Base-by-base conservation (phyloP, 2,329 filamentous ascomycete species). In the Ciborinia camelliae region DNA sequence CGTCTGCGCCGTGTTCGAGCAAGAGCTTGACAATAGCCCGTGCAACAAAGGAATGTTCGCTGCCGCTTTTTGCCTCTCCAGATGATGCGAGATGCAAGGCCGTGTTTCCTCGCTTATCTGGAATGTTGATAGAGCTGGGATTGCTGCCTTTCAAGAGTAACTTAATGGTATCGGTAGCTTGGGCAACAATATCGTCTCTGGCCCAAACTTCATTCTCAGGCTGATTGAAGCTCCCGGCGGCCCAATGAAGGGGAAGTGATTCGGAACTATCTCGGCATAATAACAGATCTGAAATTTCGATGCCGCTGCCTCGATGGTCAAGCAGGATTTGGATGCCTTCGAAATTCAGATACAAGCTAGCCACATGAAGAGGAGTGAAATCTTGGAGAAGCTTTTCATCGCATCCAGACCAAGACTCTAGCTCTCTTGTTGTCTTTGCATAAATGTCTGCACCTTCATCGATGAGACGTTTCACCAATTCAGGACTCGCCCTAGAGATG, bases 1-100 rank as follows among this genome's bases (percentile, higher is more conserved):
- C 53, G 61, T 71, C 62, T 52, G 67, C 72, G 9, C 66, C 66
- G 41, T 71, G 62, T 60, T 68, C 66, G 51, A 64, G 66, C 54
- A 72, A 64, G 20, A 63, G 62, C 50, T 65, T 58, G 50, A 69
- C 41, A 50, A 64, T 64, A 59, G 68, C 63, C 32, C 32, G 32
- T 5, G 32, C 32, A 9, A 35, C 32, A 35, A 35, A 35, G 41
- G 66, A 61, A 52, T 68, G 50, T 35, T 47, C 58, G 47, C 47
- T 68, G 35, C 65, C 58, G 48, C 65, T 68, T n/a, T 1, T 26
- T 47, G 51, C 60, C 52, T 71, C 63, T 50, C 64, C 62, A 41
- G 28, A 39, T 35, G 68, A 53, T 32, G 65, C 65, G 50, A 68
- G 66, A 48, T 71, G 64, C 47, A 72, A 50, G 12, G 68, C 62